Conservation (phyloP, 306 rosid genomes). For the Arachis stenosperma region DNA sequence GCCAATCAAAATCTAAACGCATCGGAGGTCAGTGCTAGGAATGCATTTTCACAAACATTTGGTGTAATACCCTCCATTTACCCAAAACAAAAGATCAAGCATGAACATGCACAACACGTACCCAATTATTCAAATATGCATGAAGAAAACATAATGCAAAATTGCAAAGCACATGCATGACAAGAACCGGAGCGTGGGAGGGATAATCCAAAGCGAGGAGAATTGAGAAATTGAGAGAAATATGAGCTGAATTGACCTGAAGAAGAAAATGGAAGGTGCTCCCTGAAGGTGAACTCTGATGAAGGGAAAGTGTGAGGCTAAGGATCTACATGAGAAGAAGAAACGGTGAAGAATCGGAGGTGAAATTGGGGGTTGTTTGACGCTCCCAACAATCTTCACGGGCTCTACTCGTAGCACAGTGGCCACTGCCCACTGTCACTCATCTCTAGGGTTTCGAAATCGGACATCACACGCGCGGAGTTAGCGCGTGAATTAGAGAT, state of each 20-base stretch:
- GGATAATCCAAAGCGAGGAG: neutral
- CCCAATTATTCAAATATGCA: neutral
- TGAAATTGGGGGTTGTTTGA: conserved; percentile 16
- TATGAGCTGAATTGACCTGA: conserved; percentile 4
- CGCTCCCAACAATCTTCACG: neutral
- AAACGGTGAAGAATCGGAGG: neutral
- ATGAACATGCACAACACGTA: neutral
- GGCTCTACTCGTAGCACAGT: neutral
- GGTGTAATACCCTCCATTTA: neutral
- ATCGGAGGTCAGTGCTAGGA: neutral
- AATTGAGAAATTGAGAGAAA: conserved; percentile 18
- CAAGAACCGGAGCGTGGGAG: neutral
- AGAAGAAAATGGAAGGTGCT: conserved; percentile 1
- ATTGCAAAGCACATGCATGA: neutral
- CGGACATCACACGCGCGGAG: neutral
- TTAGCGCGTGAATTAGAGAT: neutral
- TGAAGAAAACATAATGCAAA: neutral
- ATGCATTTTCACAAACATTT: conserved; percentile 8
- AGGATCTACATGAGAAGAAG: conserved; percentile 3
- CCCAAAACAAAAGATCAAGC: conserved; percentile 7
- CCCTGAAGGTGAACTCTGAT: conserved; percentile 16
- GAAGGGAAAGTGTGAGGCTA: neutral
- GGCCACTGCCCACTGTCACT: neutral
- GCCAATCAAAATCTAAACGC: neutral
- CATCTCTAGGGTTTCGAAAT: neutral